Evolutionary conservation across 1,139 yeast species (phyloP).

Genomic region (Candida sojae): DNA sequence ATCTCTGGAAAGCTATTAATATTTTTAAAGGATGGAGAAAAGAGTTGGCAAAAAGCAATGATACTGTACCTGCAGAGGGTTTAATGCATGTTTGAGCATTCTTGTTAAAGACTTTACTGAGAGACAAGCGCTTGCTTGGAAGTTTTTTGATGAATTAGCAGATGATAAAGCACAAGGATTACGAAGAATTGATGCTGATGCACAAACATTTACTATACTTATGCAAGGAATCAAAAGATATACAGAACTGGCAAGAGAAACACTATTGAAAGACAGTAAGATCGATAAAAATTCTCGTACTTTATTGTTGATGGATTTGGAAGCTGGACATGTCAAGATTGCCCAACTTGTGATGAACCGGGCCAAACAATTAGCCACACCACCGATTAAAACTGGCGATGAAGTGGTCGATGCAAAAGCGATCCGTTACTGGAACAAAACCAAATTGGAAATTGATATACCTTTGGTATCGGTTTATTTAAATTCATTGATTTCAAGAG

Average conservation of each 20-base stretch:
- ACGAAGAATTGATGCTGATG: constrained; percentile 27
- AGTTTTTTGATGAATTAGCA: constrained; percentile 33
- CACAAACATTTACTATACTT: constrained; percentile 43
- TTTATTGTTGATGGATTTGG: constrained; percentile 25
- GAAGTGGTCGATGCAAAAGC: background rate
- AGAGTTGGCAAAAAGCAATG: constrained; percentile 15
- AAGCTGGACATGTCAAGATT: constrained; percentile 29
- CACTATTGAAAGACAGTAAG: constrained; percentile 16
- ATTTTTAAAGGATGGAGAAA: constrained; percentile 21
- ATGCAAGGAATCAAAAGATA: constrained; percentile 36
- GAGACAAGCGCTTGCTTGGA: constrained; percentile 42
- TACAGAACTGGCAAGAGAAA: constrained; percentile 20
- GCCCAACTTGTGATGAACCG: constrained; percentile 30
- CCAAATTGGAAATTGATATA: constrained; percentile 12
- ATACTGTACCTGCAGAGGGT: constrained; percentile 24
- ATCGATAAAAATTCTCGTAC: constrained; percentile 23
- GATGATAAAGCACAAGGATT: constrained; percentile 18
- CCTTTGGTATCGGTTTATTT: constrained; percentile 31
- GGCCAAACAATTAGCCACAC: constrained; percentile 30
- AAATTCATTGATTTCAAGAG: constrained; percentile 30
- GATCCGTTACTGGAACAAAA: constrained; percentile 3
- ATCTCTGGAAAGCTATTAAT: constrained; percentile 24
- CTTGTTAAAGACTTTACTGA: constrained; percentile 34
- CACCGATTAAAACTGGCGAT: constrained; percentile 21
- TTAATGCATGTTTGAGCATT: constrained; percentile 41